Evolutionary conservation across 2,329 filamentous ascomycete genomes (phyloP).

Genomic region (Ploettnerulaceae sp.): DNA sequence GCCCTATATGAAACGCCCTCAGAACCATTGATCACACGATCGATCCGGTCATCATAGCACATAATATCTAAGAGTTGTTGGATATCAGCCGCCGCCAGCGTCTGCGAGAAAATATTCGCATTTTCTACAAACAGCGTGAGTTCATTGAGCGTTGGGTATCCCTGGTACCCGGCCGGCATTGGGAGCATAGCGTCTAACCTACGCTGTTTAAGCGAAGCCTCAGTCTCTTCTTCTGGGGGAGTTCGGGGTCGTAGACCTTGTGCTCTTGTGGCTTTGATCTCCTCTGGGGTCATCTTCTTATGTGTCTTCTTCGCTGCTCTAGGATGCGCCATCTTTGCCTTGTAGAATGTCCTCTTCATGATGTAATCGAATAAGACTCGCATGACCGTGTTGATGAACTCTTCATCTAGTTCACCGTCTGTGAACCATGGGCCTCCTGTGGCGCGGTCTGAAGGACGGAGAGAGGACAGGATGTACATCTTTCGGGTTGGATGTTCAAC

Average conservation of each 20-base stretch:
- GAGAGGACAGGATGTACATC: conserved; percentile 88
- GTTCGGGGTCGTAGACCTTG: conserved; percentile 20
- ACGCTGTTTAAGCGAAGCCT: conserved; percentile 13
- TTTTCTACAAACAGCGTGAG: conserved; percentile 71
- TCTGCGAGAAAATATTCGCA: conserved; percentile 65
- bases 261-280: conserved; percentile 33
- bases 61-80: conserved; percentile 84
- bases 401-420: conserved; percentile 82
- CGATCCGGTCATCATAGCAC: conserved; percentile 79
- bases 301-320: conserved; percentile 51
- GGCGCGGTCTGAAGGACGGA: conserved; percentile 82
- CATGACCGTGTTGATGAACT: conserved; percentile 76
- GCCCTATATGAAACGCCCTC: conserved; percentile 36
- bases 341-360: conserved; percentile 65
- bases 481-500: conserved; percentile 88
- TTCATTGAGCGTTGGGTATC: conserved; percentile 75
- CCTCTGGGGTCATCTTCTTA: conserved; percentile 43
- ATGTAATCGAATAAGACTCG: conserved; percentile 70
- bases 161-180: conserved; percentile 60
- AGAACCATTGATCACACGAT: conserved; percentile 44
- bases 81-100: conserved; percentile 68
- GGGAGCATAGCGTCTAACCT: conserved; percentile 38
- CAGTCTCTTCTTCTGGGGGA: conserved; percentile 18
- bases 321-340: conserved; percentile 19
- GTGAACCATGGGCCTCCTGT: conserved; percentile 95